Base-by-base conservation (phyloP, 2,329 filamentous ascomycete genomes). In the Microdochium nivale region DNA sequence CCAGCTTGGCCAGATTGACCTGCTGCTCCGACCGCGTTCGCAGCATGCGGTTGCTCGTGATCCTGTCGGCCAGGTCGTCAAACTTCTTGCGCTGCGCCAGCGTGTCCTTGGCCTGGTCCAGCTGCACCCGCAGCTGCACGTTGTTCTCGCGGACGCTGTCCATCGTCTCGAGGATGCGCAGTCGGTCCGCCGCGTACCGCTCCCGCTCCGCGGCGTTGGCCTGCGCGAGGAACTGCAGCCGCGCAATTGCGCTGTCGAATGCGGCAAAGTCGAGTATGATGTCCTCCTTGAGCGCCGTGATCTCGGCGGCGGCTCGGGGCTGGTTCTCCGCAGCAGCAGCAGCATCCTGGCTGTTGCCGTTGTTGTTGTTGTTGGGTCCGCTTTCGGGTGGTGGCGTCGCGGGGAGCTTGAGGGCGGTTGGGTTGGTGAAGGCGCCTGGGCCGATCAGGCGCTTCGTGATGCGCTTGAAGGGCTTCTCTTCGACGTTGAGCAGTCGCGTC, bases 401-500 rank as follows among this genome's bases (percentile, higher is more conserved):
- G 19, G 79, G 77, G 4, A 81, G 75, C 33, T 80, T 76, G 44
- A 74, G 76, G 47, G 75, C 74, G 50, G 61, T 64, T 9, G 67
- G 61, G 53, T 76, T 72, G 19, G 87, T 75, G 27, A 89, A 76
- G 21, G 85, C 81, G 51, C 83, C 81, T 16, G 87, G 80, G 23
- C 80, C 78, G 4, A 88, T 77, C 9, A 97, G 80, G 30, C 88
- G 86, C 70, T 90, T 90, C 23, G 88, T 88, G 54, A 96, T 83
- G 54, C 91, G 86, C 67, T 89, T 89, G 74, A 95, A 96, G 1
- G 90, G 90, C 53, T 90, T 90, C 65, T 95, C 89, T 74, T 97
- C 92, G 55, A 96, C 86, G 56, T 88, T 88, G 35, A 96, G 80
- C 3, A 96, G 86, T 43, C 92, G 88, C 27, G 80, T 80, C 63